phyloP scores from a whole-genome alignment of 2,329 filamentous ascomycete genomes.

The Aspergillus awamori region DNA sequence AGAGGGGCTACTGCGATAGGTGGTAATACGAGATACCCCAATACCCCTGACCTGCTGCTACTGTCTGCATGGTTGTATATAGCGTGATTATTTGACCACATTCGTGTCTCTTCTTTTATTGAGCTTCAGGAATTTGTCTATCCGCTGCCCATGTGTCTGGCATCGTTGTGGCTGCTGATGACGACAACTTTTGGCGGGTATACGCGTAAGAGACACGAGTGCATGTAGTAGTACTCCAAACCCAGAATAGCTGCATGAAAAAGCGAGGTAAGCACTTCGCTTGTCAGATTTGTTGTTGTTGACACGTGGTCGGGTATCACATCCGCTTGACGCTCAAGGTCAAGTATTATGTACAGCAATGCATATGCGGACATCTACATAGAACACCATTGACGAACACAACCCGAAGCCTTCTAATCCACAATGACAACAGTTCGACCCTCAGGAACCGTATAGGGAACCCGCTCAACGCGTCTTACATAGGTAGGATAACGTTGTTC shows the following conservation, averaged over 20 bases:
- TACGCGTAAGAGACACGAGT: neutral
- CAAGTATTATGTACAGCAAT: conserved; percentile 2
- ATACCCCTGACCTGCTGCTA: no score
- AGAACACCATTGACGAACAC: neutral
- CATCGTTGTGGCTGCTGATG: no score
- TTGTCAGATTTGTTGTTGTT: neutral
- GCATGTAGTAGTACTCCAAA: neutral
- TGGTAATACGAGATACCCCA: no score
- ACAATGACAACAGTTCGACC: conserved; percentile 32
- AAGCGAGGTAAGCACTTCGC: neutral
- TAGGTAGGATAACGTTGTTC: conserved; percentile 30
- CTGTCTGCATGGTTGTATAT: no score
- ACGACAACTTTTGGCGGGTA: no score
- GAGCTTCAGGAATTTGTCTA: no score
- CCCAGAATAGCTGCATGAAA: neutral
- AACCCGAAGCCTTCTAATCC: conserved; percentile 25
- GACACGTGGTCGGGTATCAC: conserved; percentile 15
- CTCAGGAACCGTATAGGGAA: conserved; percentile 24
- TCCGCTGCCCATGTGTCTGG: no score
- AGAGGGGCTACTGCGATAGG: no score
- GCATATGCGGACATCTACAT: conserved; percentile 10
- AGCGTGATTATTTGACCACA: no score
- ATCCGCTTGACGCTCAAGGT: neutral
- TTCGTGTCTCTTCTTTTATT: no score
- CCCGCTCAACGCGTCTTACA: conserved; percentile 26